Evolutionary conservation across 805 yeast species (phyloP).

Genomic region (Ogataea thermomethanolica): DNA sequence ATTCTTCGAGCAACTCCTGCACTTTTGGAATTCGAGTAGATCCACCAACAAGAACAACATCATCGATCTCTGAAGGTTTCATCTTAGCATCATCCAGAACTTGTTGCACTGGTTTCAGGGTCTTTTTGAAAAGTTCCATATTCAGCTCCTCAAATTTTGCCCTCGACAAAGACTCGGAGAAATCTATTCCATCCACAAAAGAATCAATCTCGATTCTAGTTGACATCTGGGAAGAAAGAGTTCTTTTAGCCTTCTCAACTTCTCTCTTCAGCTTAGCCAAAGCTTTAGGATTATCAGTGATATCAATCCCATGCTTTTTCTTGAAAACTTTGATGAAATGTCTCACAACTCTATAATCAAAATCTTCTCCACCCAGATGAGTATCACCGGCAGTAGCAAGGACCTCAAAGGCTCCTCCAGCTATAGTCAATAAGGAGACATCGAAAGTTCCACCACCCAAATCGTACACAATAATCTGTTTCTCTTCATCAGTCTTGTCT

Average conservation of each 20-base stretch:
- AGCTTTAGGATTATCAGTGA: slow-evolving; percentile 78
- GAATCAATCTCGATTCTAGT: slow-evolving; percentile 96
- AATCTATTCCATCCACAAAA: slow-evolving; percentile 90
- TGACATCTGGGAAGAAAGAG: slow-evolving; percentile 91
- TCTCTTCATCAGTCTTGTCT: slow-evolving; percentile 77
- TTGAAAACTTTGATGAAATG: slow-evolving; percentile 85
- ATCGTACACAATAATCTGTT: slow-evolving; percentile 88
- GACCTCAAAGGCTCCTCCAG: slow-evolving; percentile 78
- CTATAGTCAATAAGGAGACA: slow-evolving; percentile 73
- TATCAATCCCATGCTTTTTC: slow-evolving; percentile 87
- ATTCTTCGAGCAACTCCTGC: slow-evolving; percentile 86
- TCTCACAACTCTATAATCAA: slow-evolving; percentile 76
- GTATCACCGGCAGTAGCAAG: slow-evolving; percentile 82
- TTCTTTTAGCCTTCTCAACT: slow-evolving; percentile 97
- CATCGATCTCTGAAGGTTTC: slow-evolving; percentile 83
- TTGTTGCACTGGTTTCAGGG: slow-evolving; percentile 93
- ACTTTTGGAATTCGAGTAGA: slow-evolving; percentile 99
- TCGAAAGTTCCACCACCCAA: slow-evolving; percentile 98
- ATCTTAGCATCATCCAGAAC: slow-evolving; percentile 92
- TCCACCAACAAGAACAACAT: slow-evolving; percentile 97
- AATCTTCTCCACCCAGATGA: slow-evolving; percentile 83
- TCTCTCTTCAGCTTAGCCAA: slow-evolving; percentile 93
- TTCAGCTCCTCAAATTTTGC: slow-evolving; percentile 98
- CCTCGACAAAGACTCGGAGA: slow-evolving; percentile 91
- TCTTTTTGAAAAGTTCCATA: slow-evolving; percentile 87